Conservation (phyloP, 768 basidiomycete genomes). For the Hygrocybe coccinea region DNA sequence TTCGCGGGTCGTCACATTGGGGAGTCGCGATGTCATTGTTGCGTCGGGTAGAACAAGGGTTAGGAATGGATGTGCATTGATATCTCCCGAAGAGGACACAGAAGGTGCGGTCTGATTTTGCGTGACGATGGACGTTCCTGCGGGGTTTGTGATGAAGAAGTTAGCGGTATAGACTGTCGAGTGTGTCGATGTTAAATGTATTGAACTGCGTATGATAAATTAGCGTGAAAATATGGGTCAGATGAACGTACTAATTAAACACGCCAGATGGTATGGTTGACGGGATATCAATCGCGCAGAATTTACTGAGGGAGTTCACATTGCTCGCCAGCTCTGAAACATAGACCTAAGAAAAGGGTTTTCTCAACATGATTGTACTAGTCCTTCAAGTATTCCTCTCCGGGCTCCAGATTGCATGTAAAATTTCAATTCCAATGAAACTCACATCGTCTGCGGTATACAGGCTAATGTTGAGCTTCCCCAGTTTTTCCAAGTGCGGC, state of each 20-base stretch:
- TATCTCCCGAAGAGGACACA: constrained; percentile 3
- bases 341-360: constrained; percentile 31
- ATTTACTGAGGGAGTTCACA: constrained; percentile 34
- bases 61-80: background rate
- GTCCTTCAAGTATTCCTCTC: too few species aligned
- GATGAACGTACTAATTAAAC: constrained; percentile 28
- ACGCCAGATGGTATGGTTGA: constrained; percentile 20
- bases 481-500: constrained; percentile 42
- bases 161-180: constrained; percentile 46
- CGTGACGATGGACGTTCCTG: constrained; percentile 17
- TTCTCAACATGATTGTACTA: background rate
- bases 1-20: background rate
- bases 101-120: constrained; percentile 14
- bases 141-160: constrained; percentile 37
- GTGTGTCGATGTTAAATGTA: constrained; percentile 32
- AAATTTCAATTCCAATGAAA: constrained; percentile 5
- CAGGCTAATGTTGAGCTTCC: constrained; percentile 42
- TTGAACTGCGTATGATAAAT: constrained; percentile 21
- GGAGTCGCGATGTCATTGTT: constrained; percentile 2
- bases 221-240: background rate
- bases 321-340: constrained; percentile 41
- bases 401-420: background rate
- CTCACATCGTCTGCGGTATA: constrained; percentile 42
- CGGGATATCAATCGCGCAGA: constrained; percentile 32
- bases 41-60: constrained; percentile 18